A percentile compares a stretch with the other conserved stretches of the same genome.
Conservation (phyloP, 2,329 filamentous ascomycete species). For the Ophiocordyceps australis region DNA sequence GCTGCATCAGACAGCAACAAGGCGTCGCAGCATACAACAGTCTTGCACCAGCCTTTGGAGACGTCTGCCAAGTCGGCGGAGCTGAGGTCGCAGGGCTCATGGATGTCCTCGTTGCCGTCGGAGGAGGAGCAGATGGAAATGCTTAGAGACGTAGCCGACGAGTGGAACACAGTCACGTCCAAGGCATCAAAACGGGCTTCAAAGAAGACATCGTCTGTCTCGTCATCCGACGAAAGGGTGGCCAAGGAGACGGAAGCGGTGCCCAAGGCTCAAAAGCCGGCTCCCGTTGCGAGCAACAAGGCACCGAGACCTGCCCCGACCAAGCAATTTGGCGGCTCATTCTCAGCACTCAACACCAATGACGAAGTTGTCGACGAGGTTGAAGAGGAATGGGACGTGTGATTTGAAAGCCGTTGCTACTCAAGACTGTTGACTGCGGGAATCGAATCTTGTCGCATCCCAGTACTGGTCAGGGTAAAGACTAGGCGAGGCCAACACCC, state of each 20-base stretch:
- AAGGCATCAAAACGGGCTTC: conserved; percentile 23
- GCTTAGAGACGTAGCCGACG: conserved; percentile 28
- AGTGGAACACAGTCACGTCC: conserved; percentile 42
- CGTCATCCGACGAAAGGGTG: conserved; percentile 15
- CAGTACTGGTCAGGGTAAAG: no score
- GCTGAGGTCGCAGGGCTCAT: conserved; percentile 18
- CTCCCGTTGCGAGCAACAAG: no score
- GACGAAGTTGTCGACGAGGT: conserved; percentile 20
- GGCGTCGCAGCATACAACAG: conserved; percentile 13
- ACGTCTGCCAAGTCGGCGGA: conserved; percentile 27
- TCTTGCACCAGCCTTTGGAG: conserved; percentile 32
- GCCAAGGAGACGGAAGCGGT: conserved; percentile 10
- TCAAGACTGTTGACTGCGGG: background rate
- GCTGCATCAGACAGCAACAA: conserved; percentile 12
- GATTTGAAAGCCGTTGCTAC: conserved; percentile 3
- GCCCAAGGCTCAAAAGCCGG: no score
- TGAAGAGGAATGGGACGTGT: conserved; percentile 35
- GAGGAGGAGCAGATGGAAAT: conserved; percentile 45
- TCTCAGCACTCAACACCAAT: conserved; percentile 27
- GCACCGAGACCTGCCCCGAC: conserved; percentile 12
- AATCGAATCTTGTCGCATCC: no score
- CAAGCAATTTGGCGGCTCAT: conserved; percentile 24
- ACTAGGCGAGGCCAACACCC: no score
- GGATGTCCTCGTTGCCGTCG: conserved; percentile 33
- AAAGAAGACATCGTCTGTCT: conserved; percentile 15